phyloP scores from a whole-genome alignment of 1,284 basidiomycete genomes.

The Microbotryomycetes sp. region DNA sequence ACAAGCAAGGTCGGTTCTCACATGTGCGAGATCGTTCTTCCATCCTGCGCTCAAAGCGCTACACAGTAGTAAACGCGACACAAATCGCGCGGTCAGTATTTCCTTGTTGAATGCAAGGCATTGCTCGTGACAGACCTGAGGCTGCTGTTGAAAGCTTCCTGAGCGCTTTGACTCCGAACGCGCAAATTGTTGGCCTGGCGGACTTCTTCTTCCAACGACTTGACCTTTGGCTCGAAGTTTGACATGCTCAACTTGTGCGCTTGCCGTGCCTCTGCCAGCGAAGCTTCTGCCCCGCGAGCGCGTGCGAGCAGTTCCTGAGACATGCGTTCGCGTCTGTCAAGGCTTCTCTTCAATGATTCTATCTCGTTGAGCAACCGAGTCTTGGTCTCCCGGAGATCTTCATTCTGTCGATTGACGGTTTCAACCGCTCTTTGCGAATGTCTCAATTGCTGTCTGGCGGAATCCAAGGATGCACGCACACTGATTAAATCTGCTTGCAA shows the following conservation, averaged over 20 bases:
- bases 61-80: no score
- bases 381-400: constrained; percentile 76
- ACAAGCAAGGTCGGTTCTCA: no score
- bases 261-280: constrained; percentile 21
- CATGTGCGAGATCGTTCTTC: no score
- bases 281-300: constrained; percentile 39
- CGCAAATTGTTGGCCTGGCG: no score
- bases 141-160: no score
- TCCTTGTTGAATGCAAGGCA: no score
- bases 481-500: constrained; percentile 27
- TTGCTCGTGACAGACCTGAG: no score
- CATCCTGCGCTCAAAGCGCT: no score
- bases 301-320: constrained; percentile 55
- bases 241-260: constrained; percentile 22
- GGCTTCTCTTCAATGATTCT: constrained; percentile 74
- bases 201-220: constrained; percentile 37
- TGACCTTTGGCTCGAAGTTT: constrained; percentile 24
- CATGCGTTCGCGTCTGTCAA: constrained; percentile 74
- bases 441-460: constrained; percentile 26
- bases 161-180: no score
- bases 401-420: constrained; percentile 22
- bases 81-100: no score
- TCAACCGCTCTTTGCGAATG: constrained; percentile 32
- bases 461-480: constrained; percentile 21
- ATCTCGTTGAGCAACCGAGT: constrained; percentile 73